phyloP scores from a whole-genome alignment of 495 filamentous ascomycete species.

The Penicilliopsis zonata region DNA sequence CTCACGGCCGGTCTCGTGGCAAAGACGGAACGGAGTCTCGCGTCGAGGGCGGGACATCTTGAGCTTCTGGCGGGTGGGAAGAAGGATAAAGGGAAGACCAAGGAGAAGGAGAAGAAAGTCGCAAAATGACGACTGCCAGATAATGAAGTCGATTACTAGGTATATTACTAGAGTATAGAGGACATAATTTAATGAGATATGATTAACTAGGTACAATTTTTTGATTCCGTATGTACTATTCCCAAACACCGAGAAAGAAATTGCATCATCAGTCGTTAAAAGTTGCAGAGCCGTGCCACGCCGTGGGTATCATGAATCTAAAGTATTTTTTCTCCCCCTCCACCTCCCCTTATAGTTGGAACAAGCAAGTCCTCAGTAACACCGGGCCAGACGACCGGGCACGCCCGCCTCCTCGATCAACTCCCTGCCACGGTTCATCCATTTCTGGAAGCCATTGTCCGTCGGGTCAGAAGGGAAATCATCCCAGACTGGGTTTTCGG shows the following conservation, averaged over 20 bases:
- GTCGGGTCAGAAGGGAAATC: conserved; percentile 32
- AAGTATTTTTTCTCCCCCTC: too few relatives aligned
- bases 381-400: conserved; percentile 17
- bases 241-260: background rate
- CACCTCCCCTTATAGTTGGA: too few relatives aligned
- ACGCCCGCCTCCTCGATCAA: conserved; percentile 34
- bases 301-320: too few relatives aligned
- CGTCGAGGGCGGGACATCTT: conserved; percentile 59
- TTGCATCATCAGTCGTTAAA: too few relatives aligned
- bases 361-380: conserved; percentile 7
- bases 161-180: too few relatives aligned
- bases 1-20: conserved; percentile 48
- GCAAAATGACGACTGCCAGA: conserved; percentile 3
- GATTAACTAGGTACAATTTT: too few relatives aligned
- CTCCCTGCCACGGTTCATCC: conserved; percentile 29
- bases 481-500: conserved; percentile 30
- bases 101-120: conserved; percentile 4
- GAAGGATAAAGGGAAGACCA: conserved; percentile 34
- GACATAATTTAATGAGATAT: too few relatives aligned
- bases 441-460: conserved; percentile 28
- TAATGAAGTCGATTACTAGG: too few relatives aligned
- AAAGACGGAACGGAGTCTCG: conserved; percentile 55
- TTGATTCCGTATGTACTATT: too few relatives aligned
- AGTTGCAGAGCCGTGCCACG: too few relatives aligned
- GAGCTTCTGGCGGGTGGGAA: conserved; percentile 57